Base-by-base conservation (phyloP, 768 basidiomycete genomes). In the Podaxis sp. region DNA sequence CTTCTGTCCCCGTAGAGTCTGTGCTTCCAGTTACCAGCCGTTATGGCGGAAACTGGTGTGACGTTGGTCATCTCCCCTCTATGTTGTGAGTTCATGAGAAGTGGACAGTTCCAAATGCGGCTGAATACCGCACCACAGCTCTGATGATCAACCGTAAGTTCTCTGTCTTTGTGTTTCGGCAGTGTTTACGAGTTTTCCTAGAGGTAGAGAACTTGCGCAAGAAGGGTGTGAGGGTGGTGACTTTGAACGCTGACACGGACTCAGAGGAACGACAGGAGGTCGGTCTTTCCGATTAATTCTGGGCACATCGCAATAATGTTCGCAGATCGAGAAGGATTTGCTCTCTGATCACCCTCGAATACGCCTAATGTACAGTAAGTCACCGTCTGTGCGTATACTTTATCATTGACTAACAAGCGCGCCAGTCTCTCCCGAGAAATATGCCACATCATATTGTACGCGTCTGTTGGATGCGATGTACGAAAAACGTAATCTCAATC, bases 1-100 rank as follows among this genome's bases (percentile, higher is more conserved):
- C 18, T 21, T 46, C 57, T 46, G 11, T 50, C 55, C 4, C 51
- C 21, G 3, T 54, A 92, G 90, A 92, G 90, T 66, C 67, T 94
- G 3, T 94, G 92, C 71, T 94, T 93, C 68, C 92, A 93, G 73
- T 75, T 93, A 28, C 92, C 92, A 47, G 91, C 92, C 0, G 73
- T 88, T 36, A 85, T 85, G 7, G 82, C 80, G 42, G 76, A 82
- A 89, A 75, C 75, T 42, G 91, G 91, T 5, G 70, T 92, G 25
- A 88, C 91, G 1, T 73, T 93, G 23, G 84, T 93, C 4, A 80
- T 93, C 23, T 92, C 91, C 0, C 91, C 91, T 23, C 77, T 93
- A 11, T 76, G 91, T 2, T 86, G 90, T 90, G 63, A 61, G 82
- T 64, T 25, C 38, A 50, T 23, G 55, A 57, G 44, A 16, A 14